These are phyloP conservation scores for Sistotremastrum niveocremeum DNA, from an alignment of 768 basidiomycete species.

Conservation along the genomic window DNA sequence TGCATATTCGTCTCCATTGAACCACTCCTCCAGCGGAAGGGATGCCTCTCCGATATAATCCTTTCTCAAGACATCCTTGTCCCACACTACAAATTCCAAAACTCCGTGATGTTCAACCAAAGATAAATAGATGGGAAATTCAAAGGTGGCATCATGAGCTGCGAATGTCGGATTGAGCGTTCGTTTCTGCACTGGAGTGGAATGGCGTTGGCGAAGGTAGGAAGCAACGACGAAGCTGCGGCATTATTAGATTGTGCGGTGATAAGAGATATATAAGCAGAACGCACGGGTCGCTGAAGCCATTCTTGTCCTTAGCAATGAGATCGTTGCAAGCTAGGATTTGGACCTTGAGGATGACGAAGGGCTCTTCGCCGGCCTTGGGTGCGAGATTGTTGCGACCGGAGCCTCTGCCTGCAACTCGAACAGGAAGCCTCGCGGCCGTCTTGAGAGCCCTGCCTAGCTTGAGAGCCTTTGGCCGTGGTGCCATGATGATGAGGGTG, in stretches of 20 bases:
- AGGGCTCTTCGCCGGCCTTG: conserved; percentile 45
- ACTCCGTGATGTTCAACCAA: conserved; percentile 59
- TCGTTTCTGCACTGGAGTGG: conserved; percentile 67
- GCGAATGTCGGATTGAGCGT: conserved; percentile 54
- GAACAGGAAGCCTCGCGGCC: conserved; percentile 40
- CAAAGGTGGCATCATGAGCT: conserved; percentile 69
- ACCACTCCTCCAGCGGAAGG: conserved; percentile 75
- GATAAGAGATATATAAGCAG: neutral
- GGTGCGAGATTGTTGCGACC: conserved; percentile 28
- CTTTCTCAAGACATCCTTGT: conserved; percentile 79
- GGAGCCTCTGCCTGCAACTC: conserved; percentile 27
- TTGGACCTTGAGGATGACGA: conserved; percentile 56
- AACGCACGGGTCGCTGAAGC: conserved; percentile 68
- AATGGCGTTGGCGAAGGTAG: conserved; percentile 40
- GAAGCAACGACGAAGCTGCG: conserved; percentile 59
- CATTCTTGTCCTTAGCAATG: conserved; percentile 48
- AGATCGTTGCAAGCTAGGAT: conserved; percentile 52
- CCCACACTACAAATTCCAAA: conserved; percentile 85
- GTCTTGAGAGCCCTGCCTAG: conserved; percentile 47
- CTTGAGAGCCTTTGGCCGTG: conserved; percentile 25
- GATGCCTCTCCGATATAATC: conserved; percentile 89
- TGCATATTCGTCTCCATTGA: conserved; percentile 32
- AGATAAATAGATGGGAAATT: conserved; percentile 74
- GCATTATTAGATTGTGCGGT: neutral
- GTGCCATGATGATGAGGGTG: no score